Evolutionary conservation across 345 rosid genomes (phyloP).

Genomic region (Streptanthus diversifolius): DNA sequence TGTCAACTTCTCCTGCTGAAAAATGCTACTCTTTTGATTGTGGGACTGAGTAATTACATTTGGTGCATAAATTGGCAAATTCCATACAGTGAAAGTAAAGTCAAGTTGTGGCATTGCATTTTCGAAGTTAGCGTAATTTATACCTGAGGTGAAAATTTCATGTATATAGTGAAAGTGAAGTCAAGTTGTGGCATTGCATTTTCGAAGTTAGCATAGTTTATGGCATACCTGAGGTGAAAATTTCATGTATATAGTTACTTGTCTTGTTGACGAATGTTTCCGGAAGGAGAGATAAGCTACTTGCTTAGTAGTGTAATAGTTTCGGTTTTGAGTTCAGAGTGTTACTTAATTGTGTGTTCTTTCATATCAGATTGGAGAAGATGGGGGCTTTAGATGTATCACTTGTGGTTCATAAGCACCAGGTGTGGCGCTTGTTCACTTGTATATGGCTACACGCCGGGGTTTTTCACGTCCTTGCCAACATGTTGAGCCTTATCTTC

Average conservation of each 20-base stretch:
- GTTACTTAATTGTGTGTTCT: neutral
- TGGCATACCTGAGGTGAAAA: neutral
- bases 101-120: constrained; percentile 1
- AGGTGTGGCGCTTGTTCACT: constrained; percentile 77
- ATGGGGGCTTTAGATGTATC: constrained; percentile 71
- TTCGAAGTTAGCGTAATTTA: neutral
- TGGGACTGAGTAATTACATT: neutral
- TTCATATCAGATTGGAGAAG: constrained; percentile 58
- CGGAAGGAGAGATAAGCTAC: neutral
- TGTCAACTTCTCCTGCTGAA: neutral
- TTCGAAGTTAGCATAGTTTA: neutral
- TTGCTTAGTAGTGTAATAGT: neutral
- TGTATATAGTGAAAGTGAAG: neutral
- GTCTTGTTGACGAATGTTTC: neutral
- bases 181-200: constrained; percentile 1
- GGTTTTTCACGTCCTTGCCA: constrained; percentile 81
- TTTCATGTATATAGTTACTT: neutral
- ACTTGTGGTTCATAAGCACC: constrained; percentile 50
- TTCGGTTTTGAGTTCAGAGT: neutral
- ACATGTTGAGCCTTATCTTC: constrained; percentile 86
- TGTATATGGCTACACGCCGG: constrained; percentile 99
- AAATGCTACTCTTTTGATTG: neutral
- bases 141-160: neutral
- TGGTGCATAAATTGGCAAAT: neutral
- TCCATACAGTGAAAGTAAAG: neutral